Base-by-base conservation (phyloP, 2,329 filamentous ascomycete genomes). In the Phialophora chinensis region DNA sequence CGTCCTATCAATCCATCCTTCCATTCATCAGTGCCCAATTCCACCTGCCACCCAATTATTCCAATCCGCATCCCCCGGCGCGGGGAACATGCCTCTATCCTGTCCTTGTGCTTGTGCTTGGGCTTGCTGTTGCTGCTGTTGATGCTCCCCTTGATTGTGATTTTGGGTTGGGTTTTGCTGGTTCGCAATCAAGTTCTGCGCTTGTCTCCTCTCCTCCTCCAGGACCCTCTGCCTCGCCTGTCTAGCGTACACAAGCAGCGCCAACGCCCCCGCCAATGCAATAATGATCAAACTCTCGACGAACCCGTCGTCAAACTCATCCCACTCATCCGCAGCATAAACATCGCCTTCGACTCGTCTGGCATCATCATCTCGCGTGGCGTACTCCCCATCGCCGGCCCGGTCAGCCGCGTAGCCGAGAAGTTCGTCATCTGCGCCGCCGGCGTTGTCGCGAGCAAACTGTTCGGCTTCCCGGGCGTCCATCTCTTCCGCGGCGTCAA, bases 211-310 rank as follows among this genome's bases (percentile, higher is more conserved):
- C 75, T 66, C 67, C 35, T 67, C 38, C 81, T 81, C 70, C 83
- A 81, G 69, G 79, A 78, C 78, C 71, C 89, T 82, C 74, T 92
- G 90, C 66, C 88, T 82, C 74, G 87, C 88, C 69, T 92, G 89
- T 23, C 91, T 84, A 77, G 95, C 94, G 78, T 93, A 96, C 17
- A 98, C 84, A 35, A 98, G 81, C 60, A 91, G 86, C 0, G 91
- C 87, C 62, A 98, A 83, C 0, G 88, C 87, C 14, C 88, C 88
- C 0, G 91, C 89, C 14, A 98, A 81, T 1, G 87, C 89, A 14
- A 97, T 83, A 68, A 99, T 96, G 53, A 96, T 82, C 27, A 97
- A 79, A 52, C 90, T 94, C 78, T 98, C 95, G 11, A 97, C 72
- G 17, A 97, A 81, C 12, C 92, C 91, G 55, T 93, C 92, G 59